Base-by-base conservation (phyloP, 495 filamentous ascomycete genomes). In the Xylaria curta region DNA sequence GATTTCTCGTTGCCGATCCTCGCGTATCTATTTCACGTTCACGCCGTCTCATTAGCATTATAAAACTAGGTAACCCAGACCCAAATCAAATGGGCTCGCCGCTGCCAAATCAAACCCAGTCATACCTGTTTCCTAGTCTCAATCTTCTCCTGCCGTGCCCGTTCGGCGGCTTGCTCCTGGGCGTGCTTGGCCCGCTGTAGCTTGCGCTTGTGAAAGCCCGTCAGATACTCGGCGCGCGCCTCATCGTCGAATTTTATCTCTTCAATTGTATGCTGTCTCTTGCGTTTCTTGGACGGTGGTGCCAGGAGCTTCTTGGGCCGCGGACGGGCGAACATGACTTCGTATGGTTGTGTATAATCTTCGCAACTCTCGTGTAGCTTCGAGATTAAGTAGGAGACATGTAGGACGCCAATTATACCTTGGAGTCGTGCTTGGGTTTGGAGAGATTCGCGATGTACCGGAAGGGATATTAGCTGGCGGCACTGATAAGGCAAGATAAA, bases 141-240 rank as follows among this genome's bases (percentile, higher is more conserved):
- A 63, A 92, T 89, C 78, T 86, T 92, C 79, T 94, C 92, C 75
- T 94, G 88, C 56, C 89, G 87, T 26, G 89, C 92, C 79, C 87
- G 90, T 78, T 93, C 88, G 44, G 86, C 87, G 9, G 93, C 93
- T 58, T 89, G 84, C 60, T 93, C 92, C 77, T 96, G 90, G 9
- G 95, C 96, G 82, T 91, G 85, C 82, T 95, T 95, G 68, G 88
- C 88, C 24, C 96, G 87, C 76, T 91, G 89, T 65, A 91, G 82
- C 80, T 99, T 99, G 78, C 96, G 91, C 86, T 97, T 98, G 84
- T 94, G 95, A 82, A 99, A 99, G 5, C 96, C 96, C 8, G 93
- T 97, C 47, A 99, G 87, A 75, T 93, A 99, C 73, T 98, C 92
- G 72, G 90, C 85, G 62, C 96, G 89, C 53, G 91, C 91, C 58